Percentiles rank a stretch among this genome's conserved stretches.
phyloP scores from a whole-genome alignment of 1,139 yeast genomes.

The Candida neerlandica region DNA sequence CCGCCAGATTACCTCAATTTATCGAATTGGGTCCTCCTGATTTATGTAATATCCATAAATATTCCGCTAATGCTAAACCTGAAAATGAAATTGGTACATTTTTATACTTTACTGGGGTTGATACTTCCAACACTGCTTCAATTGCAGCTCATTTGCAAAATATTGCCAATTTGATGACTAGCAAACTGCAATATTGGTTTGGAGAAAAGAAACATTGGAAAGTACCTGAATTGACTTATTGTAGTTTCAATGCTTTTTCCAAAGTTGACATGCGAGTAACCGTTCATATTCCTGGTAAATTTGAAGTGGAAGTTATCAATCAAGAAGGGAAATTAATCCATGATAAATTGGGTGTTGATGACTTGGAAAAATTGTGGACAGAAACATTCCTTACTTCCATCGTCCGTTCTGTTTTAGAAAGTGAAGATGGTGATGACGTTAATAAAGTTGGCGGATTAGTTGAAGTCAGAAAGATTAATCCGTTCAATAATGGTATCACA shows the following conservation, averaged over 20 bases:
- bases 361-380: constrained; percentile 51
- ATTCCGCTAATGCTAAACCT: constrained; percentile 41
- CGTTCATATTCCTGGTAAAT: constrained; percentile 67
- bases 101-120: constrained; percentile 59
- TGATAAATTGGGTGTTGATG: constrained; percentile 38
- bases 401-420: constrained; percentile 68
- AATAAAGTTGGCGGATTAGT: constrained; percentile 54
- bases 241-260: constrained; percentile 58
- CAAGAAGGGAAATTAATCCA: constrained; percentile 47
- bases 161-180: constrained; percentile 68
- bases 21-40: constrained; percentile 86
- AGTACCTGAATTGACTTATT: constrained; percentile 64
- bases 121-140: constrained; percentile 58
- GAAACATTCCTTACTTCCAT: constrained; percentile 71
- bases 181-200: constrained; percentile 59
- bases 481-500: constrained; percentile 52
- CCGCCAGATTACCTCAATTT: constrained; percentile 50
- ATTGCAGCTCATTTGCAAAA: constrained; percentile 76
- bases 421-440: constrained; percentile 61
- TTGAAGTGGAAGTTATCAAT: constrained; percentile 49
- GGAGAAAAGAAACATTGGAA: constrained; percentile 74
- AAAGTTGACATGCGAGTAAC: constrained; percentile 70
- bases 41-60: constrained; percentile 69
- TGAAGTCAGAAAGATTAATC: constrained; percentile 54
- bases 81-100: constrained; percentile 50